These are phyloP conservation scores for Rehmannia glutinosa DNA, from an alignment of 257 asterid species.

Conservation along the genomic window DNA sequence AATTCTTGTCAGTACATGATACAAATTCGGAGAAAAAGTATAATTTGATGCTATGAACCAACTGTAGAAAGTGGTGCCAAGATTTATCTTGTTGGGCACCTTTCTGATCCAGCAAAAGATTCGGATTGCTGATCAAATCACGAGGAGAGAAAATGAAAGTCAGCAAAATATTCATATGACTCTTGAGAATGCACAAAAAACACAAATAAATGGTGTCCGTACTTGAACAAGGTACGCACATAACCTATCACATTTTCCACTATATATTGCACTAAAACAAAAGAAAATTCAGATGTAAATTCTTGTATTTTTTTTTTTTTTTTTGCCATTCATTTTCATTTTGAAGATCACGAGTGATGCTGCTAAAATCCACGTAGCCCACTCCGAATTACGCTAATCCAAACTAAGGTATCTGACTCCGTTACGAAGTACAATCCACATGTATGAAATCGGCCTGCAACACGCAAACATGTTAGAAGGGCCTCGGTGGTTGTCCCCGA, in stretches of 20 bases:
- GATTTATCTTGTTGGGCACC: slow-evolving; percentile 13
- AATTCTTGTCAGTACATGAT: too few relatives aligned
- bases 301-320: too few relatives aligned
- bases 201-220: slow-evolving; percentile 9
- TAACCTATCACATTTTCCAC: not conserved
- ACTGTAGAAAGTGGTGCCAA: slow-evolving; percentile 7
- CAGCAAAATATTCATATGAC: not conserved
- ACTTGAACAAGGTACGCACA: slow-evolving; percentile 11
- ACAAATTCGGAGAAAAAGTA: too few relatives aligned
- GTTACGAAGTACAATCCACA: too few relatives aligned
- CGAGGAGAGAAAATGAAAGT: not conserved
- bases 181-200: slow-evolving; percentile 20
- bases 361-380: too few relatives aligned
- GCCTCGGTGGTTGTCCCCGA: too few relatives aligned
- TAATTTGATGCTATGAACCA: not conserved
- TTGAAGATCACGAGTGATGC: too few relatives aligned
- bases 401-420: too few relatives aligned
- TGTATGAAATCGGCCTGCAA: too few relatives aligned
- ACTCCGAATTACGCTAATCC: too few relatives aligned
- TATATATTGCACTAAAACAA: not conserved
- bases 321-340: too few relatives aligned
- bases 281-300: not conserved
- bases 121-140: slow-evolving; percentile 5
- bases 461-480: too few relatives aligned
- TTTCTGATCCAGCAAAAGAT: not conserved